phyloP scores from a whole-genome alignment of 345 rosid genomes.

The Arabis hirsuta region DNA sequence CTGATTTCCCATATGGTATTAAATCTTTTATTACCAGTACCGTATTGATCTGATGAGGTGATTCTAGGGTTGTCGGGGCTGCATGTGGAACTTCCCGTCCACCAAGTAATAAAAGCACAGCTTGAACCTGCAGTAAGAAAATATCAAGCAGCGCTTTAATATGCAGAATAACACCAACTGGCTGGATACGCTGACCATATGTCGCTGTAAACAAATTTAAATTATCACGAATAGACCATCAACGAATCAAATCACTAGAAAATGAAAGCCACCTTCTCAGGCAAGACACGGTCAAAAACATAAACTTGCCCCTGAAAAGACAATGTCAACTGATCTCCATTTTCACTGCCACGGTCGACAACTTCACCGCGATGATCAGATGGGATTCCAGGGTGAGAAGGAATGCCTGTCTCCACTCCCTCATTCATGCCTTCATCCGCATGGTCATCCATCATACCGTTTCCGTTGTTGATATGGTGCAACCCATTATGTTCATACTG shows the following conservation, averaged over 20 bases:
- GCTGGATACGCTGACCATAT: not conserved
- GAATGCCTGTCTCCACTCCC: conserved; percentile 53
- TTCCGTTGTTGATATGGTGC: conserved; percentile 50
- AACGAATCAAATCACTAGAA: conserved; percentile 6
- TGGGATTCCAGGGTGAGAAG: conserved; percentile 58
- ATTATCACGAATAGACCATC: conserved; percentile 1
- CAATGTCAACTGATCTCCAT: conserved; percentile 67
- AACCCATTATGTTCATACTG: conserved; percentile 52
- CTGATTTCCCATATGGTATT: conserved; percentile 8
- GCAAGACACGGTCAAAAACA: conserved; percentile 65
- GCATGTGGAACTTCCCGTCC: conserved; percentile 61
- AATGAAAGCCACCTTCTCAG: conserved; percentile 59
- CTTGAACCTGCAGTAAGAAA: conserved; percentile 57
- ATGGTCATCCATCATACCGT: conserved; percentile 50
- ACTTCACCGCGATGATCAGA: conserved; percentile 50
- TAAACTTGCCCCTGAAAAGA: conserved; percentile 83
- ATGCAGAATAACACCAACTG: not conserved
- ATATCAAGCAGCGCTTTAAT: not conserved
- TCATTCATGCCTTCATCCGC: conserved; percentile 47
- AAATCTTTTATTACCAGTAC: conserved; percentile 40
- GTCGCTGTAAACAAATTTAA: not conserved
- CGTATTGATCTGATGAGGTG: conserved; percentile 52
- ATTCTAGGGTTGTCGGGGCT: conserved; percentile 38
- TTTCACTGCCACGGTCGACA: conserved; percentile 47
- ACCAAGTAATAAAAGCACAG: conserved; percentile 64